Evolutionary conservation across 176 grass and related monocot genomes (phyloP).

Genomic region (Sorghum bicolor): Sorghum_bicolor_NCBIv3 NC_012873.2:62865001-62865500

Average conservation of each 20-base stretch:
- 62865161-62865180: neutral
- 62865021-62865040: constrained; percentile 6
- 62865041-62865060: neutral
- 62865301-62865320: neutral
- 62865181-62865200: neutral
- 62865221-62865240: neutral
- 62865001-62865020: neutral
- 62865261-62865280: neutral
- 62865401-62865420: constrained; percentile 33
- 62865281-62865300: neutral
- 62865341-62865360: neutral
- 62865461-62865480: neutral
- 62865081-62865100: neutral
- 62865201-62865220: neutral
- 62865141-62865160: neutral
- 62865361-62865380: neutral
- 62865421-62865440: constrained; percentile 13
- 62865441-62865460: neutral
- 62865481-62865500: neutral
- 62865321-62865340: constrained; percentile 23
- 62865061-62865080: neutral
- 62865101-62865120: neutral
- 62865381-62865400: constrained; percentile 26
- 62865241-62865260: neutral
- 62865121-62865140: too few species aligned